Percentiles rank a stretch among this genome's conserved stretches.
phyloP scores from a whole-genome alignment of 345 rosid species.

The Eucalyptus albens region DNA sequence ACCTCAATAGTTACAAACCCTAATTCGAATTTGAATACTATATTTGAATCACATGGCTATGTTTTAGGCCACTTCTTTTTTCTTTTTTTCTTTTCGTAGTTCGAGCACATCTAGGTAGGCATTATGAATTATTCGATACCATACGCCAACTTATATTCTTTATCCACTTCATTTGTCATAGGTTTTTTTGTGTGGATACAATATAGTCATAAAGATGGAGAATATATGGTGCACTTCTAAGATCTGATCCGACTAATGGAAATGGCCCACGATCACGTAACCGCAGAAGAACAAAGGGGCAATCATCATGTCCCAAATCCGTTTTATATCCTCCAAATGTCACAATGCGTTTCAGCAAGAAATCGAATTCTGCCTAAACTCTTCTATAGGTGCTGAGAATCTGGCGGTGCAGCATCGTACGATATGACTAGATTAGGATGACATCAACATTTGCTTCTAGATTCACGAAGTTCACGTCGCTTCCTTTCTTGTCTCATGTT shows the following conservation, averaged over 20 bases:
- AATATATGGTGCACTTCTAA: not conserved
- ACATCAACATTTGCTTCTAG: not conserved
- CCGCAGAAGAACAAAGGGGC: not conserved
- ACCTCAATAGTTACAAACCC: not conserved
- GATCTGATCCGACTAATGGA: not conserved
- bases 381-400: not conserved
- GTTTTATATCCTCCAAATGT: not conserved
- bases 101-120: not conserved
- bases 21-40: not conserved
- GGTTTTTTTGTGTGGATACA: not conserved
- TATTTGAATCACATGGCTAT: not conserved
- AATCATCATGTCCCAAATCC: not conserved
- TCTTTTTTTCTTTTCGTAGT: not conserved
- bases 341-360: not conserved
- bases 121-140: not conserved
- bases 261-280: not conserved
- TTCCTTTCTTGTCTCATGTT: not conserved
- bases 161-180: not conserved
- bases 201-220: not conserved
- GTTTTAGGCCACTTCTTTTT: not conserved
- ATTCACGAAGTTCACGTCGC: not conserved
- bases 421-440: not conserved
- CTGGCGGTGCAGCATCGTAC: not conserved
- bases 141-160: not conserved
- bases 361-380: not conserved